Evolutionary conservation across 2,329 filamentous ascomycete genomes (phyloP).

Genomic region (Fusarium armeniacum): DNA sequence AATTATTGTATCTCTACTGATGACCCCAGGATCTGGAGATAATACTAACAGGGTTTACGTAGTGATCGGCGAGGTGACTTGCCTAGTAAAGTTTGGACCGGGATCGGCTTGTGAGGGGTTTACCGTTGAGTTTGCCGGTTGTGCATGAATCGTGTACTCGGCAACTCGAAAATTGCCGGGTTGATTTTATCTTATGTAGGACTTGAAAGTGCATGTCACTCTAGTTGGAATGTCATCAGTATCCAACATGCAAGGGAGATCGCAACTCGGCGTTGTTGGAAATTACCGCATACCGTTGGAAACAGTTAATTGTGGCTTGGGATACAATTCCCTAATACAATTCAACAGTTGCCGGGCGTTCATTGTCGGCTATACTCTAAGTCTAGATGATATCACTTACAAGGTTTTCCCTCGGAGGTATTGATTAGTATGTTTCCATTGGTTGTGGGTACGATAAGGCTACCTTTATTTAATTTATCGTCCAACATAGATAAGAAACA

Average conservation of each 20-base stretch:
- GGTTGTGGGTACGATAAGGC: not conserved
- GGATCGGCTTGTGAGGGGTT: conserved; percentile 32
- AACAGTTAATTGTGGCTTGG: no score
- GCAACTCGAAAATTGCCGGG: conserved; percentile 28
- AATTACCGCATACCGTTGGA: not conserved
- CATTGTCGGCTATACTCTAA: no score
- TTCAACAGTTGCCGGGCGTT: no score
- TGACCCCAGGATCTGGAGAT: conserved; percentile 31
- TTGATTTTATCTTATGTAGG: no score
- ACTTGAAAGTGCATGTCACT: no score
- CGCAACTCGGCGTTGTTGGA: not conserved
- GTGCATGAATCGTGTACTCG: conserved; percentile 31
- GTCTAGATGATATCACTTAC: no score
- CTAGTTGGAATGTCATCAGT: no score
- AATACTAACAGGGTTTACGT: conserved; percentile 15
- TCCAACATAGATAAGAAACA: not conserved
- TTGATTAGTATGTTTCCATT: not conserved
- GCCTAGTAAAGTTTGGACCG: conserved; percentile 22
- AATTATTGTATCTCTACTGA: conserved; percentile 7
- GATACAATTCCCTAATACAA: no score
- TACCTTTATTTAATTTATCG: no score
- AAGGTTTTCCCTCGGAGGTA: not conserved
- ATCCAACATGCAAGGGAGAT: no score
- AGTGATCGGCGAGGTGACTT: conserved; percentile 23
- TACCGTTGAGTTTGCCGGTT: conserved; percentile 26